A percentile compares a stretch with the other conserved stretches of the same genome.
These are phyloP conservation scores for Hanseniaspora valbyensis DNA, from an alignment of 805 yeast genomes.

Conservation along the genomic window DNA sequence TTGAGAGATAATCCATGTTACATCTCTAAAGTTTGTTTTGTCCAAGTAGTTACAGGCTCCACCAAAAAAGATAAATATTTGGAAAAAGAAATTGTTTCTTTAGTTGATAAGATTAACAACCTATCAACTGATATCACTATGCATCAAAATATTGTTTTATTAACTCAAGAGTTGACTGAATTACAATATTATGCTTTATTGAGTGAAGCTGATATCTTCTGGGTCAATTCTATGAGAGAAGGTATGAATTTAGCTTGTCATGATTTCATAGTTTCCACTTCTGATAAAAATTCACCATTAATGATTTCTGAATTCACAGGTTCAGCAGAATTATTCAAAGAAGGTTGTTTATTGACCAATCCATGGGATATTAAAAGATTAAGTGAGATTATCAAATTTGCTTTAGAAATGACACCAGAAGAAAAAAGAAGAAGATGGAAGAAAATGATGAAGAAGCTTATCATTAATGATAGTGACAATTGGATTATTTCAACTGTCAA, in stretches of 20 bases:
- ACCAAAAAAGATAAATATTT: slow-evolving; percentile 52
- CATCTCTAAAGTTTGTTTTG: slow-evolving; percentile 57
- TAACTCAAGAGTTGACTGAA: slow-evolving; percentile 81
- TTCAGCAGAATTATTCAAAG: slow-evolving; percentile 63
- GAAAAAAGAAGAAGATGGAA: slow-evolving; percentile 57
- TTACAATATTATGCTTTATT: slow-evolving; percentile 80
- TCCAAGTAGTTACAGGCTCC: slow-evolving; percentile 48
- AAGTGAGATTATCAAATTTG: slow-evolving; percentile 48
- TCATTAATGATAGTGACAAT: slow-evolving; percentile 54
- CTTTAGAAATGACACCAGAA: slow-evolving; percentile 52
- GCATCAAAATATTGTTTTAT: slow-evolving; percentile 71
- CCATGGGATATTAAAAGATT: slow-evolving; percentile 79
- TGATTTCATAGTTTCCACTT: slow-evolving; percentile 73
- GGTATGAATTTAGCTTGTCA: slow-evolving; percentile 96
- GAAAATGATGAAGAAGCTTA: slow-evolving; percentile 45
- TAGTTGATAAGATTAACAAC: slow-evolving; percentile 79
- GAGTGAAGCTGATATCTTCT: slow-evolving; percentile 75
- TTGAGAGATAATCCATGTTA: slow-evolving; percentile 60
- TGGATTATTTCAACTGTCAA: slow-evolving; percentile 59
- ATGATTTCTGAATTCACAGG: slow-evolving; percentile 91
- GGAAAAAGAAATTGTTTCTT: slow-evolving; percentile 60
- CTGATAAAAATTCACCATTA: slow-evolving; percentile 63
- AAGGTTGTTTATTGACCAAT: slow-evolving; percentile 67
- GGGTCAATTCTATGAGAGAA: slow-evolving; percentile 85
- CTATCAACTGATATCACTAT: slow-evolving; percentile 48